phyloP scores from a whole-genome alignment of 495 filamentous ascomycete species.

The Parathielavia hyrcaniae region DNA sequence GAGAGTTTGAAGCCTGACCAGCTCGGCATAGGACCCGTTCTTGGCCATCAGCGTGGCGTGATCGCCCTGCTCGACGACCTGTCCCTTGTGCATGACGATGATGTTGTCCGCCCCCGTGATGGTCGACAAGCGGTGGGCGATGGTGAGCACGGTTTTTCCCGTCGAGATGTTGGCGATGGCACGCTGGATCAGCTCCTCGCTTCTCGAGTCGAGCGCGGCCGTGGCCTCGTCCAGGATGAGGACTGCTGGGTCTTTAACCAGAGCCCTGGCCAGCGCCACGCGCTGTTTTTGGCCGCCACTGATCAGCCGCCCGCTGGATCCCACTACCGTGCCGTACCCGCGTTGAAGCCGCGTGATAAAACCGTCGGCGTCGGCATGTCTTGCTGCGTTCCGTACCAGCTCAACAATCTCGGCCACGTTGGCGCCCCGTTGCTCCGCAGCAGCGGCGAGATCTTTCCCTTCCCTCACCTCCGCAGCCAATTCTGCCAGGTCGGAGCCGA shows the following conservation, averaged over 20 bases:
- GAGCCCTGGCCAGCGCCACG: conserved; percentile 66
- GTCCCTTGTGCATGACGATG: conserved; percentile 74
- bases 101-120: conserved; percentile 89
- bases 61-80: conserved; percentile 69
- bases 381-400: conserved; percentile 32
- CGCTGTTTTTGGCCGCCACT: conserved; percentile 59
- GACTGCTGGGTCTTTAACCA: conserved; percentile 81
- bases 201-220: conserved; percentile 81
- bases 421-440: conserved; percentile 23
- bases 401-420: conserved; percentile 30
- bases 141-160: conserved; percentile 85
- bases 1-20: conserved; percentile 48
- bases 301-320: conserved; percentile 42
- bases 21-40: conserved; percentile 45
- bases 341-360: conserved; percentile 35
- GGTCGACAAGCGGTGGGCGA: conserved; percentile 86
- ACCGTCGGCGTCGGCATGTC: conserved; percentile 36
- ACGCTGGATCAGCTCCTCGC: conserved; percentile 86
- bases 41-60: conserved; percentile 57
- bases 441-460: conserved; percentile 17
- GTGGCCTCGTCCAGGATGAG: conserved; percentile 91
- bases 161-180: conserved; percentile 77
- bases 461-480: conserved; percentile 11
- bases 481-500: conserved; percentile 11
- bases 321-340: conserved; percentile 46